A percentile compares a stretch with the other conserved stretches of the same genome.
Conservation (phyloP, 257 asterid species). For the Scutellaria minor region DNA sequence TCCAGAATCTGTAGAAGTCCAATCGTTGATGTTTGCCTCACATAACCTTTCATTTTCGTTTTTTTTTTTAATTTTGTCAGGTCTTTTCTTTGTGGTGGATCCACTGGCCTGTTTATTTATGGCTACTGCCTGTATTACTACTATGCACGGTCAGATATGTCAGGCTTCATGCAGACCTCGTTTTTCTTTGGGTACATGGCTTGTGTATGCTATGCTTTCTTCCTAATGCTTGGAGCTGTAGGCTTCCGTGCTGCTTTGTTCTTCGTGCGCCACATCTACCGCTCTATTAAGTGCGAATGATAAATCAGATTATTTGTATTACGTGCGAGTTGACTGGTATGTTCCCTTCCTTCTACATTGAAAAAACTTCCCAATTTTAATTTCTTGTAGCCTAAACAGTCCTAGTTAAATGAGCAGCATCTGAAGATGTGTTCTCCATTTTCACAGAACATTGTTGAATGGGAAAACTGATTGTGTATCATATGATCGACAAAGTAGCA, state of each 20-base stretch:
- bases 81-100: slow-evolving; percentile 87
- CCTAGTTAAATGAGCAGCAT: too few relatives aligned
- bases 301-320: slow-evolving; percentile 5
- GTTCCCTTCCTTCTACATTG: not conserved
- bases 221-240: slow-evolving; percentile 86
- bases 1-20: not conserved
- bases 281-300: slow-evolving; percentile 83
- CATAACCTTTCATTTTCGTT: not conserved
- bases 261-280: slow-evolving; percentile 89
- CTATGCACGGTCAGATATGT: slow-evolving; percentile 85
- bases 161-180: slow-evolving; percentile 95
- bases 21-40: too few relatives aligned
- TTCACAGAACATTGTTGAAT: slow-evolving; percentile 28
- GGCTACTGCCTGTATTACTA: slow-evolving; percentile 88
- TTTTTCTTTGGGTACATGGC: slow-evolving; percentile 96
- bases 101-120: slow-evolving; percentile 77
- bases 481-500: slow-evolving; percentile 25
- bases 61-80: slow-evolving; percentile 41
- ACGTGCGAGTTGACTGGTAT: slow-evolving; percentile 30
- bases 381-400: not conserved
- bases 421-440: not conserved
- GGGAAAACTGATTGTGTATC: slow-evolving; percentile 20
- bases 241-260: slow-evolving; percentile 90
- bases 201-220: slow-evolving; percentile 80
- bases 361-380: not conserved